Base-by-base conservation (phyloP, 1,139 yeast species). In the Yamadazyma spencermartinsiae region DNA sequence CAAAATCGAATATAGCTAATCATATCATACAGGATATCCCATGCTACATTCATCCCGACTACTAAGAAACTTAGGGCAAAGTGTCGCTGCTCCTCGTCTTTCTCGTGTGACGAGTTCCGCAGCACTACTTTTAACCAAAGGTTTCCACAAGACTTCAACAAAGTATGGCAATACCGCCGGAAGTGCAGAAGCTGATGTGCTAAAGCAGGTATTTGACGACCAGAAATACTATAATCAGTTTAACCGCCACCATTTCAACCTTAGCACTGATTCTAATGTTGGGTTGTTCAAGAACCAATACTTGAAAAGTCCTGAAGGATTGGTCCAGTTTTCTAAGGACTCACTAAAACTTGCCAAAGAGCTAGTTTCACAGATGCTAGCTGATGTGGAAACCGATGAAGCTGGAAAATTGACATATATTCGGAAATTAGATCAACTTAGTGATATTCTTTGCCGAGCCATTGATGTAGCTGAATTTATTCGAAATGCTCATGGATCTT, bases 391-490 rank as follows among this genome's bases (percentile, higher is more conserved):
- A 13, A 57, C 61, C 16, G 55, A 72, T 1, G 61, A 60, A 2
- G 65, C 67, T 14, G 87, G 83, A 1, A 61, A 76, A 35, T 52
- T 66, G 25, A 60, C 68, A 11, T 86, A 79, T 43, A 79, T 92
- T 38, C 56, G 79, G 37, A 80, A 81, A 38, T 64, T 92, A 44
- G 99, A 92, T 58, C 80, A 89, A 48, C 65, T 94, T 31, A 86
- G 96, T 52, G 98, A 92, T 58, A 76, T 86, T 15, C 63, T 92
- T 31, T 92, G 99, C 58, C 78, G 96, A 43, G 98, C 88, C 7
- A 90, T 92, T 32, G 99, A 92, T 59, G 78, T 90, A 39, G 94
- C 96, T 19, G 98, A 92, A 50, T 92, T 92, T 61, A 80, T 94
- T 19, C 71, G 98, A 38, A 90, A 89, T 35, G 81, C 84, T 1